phyloP scores from a whole-genome alignment of 495 filamentous ascomycete genomes.

The Penicillium turbatum region DNA sequence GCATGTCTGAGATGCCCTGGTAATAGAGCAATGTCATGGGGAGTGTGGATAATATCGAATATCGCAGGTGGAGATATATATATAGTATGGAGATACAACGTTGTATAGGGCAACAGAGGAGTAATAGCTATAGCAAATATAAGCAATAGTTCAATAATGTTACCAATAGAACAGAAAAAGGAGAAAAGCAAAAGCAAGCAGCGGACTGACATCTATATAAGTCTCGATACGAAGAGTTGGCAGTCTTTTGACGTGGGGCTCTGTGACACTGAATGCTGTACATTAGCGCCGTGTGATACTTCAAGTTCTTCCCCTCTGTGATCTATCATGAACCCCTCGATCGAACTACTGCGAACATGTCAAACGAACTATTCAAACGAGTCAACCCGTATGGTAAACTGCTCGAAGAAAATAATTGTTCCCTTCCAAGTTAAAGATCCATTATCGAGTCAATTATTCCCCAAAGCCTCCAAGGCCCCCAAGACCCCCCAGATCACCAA shows the following conservation, averaged over 20 bases:
- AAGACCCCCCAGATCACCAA: background rate
- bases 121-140: background rate
- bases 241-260: background rate
- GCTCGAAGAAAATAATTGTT: too few relatives aligned
- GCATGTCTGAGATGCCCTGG: background rate
- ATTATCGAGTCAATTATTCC: too few relatives aligned
- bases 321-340: background rate
- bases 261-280: constrained; percentile 8
- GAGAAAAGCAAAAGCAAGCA: background rate
- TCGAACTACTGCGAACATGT: constrained; percentile 1
- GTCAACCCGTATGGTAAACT: too few relatives aligned
- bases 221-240: too few relatives aligned
- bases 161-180: background rate
- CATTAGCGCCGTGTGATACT: constrained; percentile 18
- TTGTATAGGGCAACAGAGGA: too few relatives aligned
- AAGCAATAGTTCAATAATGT: background rate
- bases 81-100: background rate
- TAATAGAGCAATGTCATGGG: background rate
- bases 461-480: too few relatives aligned
- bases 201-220: background rate
- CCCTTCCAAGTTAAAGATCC: background rate
- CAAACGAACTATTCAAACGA: background rate
- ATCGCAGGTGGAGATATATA: too few relatives aligned
- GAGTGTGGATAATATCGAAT: too few relatives aligned
- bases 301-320: constrained; percentile 12